Conservation (phyloP, 2,329 filamentous ascomycete genomes). For the Colletotrichum trifolii region DNA sequence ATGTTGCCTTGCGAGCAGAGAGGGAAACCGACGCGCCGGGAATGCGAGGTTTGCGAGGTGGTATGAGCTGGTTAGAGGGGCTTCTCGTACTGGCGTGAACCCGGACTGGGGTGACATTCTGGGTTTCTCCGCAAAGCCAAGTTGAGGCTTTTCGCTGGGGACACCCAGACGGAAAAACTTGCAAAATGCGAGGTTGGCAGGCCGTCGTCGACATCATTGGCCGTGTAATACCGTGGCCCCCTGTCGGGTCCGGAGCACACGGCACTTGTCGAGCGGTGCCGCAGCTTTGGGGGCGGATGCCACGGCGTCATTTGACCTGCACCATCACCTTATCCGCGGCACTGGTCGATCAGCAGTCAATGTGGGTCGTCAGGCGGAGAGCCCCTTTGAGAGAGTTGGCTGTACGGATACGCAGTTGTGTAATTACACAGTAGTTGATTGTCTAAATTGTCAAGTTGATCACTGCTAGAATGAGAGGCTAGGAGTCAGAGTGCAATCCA, state of each 20-base stretch:
- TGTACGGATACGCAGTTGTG: neutral
- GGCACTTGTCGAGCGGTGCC: slow-evolving; percentile 17
- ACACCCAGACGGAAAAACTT: slow-evolving; percentile 20
- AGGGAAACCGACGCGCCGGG: neutral
- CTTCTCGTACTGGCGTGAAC: slow-evolving; percentile 11
- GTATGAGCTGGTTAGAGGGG: slow-evolving; percentile 11
- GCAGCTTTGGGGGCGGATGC: slow-evolving; percentile 10
- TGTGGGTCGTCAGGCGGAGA: neutral
- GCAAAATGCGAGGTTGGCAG: neutral
- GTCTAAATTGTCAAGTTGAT: too few species aligned
- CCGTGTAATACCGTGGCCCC: neutral
- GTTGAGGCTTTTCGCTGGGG: slow-evolving; percentile 7
- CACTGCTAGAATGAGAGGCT: too few species aligned
- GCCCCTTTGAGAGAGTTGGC: neutral
- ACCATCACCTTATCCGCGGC: slow-evolving; percentile 28
- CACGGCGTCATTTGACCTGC: slow-evolving; percentile 6
- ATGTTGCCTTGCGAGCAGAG: too few species aligned
- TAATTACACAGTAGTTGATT: too few species aligned
- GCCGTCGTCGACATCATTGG: slow-evolving; percentile 16
- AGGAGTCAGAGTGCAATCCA: too few species aligned
- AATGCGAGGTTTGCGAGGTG: neutral
- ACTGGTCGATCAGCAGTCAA: neutral
- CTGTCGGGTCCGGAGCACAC: slow-evolving; percentile 16
- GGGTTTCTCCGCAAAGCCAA: slow-evolving; percentile 27
- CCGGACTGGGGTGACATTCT: slow-evolving; percentile 17